These are phyloP conservation scores for Cinnamomum chago DNA, from an alignment of 164 flowering plant genomes.

Conservation along the genomic window DNA sequence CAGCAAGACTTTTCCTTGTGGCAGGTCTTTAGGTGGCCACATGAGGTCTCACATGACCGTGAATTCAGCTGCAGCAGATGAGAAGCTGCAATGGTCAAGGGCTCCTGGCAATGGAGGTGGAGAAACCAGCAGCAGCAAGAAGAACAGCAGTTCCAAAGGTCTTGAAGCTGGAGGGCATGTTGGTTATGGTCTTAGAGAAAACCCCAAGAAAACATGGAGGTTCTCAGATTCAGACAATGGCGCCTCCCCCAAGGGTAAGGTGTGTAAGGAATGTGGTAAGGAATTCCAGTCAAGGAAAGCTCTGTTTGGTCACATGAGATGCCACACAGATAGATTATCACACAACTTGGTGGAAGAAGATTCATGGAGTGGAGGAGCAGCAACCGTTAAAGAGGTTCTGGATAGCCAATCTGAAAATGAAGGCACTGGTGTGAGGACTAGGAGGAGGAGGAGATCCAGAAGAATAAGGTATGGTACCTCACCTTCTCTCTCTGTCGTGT, in stretches of 20 bases:
- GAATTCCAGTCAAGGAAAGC: constrained; percentile 73
- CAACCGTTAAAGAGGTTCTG: constrained; percentile 25
- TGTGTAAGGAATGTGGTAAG: constrained; percentile 78
- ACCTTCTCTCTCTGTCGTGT: constrained; percentile 28
- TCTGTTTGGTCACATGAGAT: constrained; percentile 81
- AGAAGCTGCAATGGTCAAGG: constrained; percentile 25
- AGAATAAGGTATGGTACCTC: constrained; percentile 26
- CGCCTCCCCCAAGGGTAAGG: constrained; percentile 18
- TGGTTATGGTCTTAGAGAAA: constrained; percentile 13
- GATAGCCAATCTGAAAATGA: constrained; percentile 62
- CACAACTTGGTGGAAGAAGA: constrained; percentile 27
- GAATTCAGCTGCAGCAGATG: constrained; percentile 28
- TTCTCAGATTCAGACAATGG: constrained; percentile 30
- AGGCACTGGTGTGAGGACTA: constrained; percentile 10
- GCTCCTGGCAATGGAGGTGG: constrained; percentile 12
- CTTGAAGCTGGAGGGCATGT: constrained; percentile 2
- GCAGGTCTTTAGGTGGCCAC: constrained; percentile 77
- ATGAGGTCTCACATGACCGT: constrained; percentile 78
- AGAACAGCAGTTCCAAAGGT: constrained; percentile 34
- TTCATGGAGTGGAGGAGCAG: constrained; percentile 25
- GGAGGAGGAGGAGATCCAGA: constrained; percentile 36
- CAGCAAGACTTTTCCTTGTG: constrained; percentile 63
- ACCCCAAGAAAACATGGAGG: constrained; percentile 71
- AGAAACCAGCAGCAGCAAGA: constrained; percentile 38
- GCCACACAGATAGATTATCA: constrained; percentile 48